phyloP scores from a whole-genome alignment of 2,329 filamentous ascomycete species.

The Zarea fungicola region DNA sequence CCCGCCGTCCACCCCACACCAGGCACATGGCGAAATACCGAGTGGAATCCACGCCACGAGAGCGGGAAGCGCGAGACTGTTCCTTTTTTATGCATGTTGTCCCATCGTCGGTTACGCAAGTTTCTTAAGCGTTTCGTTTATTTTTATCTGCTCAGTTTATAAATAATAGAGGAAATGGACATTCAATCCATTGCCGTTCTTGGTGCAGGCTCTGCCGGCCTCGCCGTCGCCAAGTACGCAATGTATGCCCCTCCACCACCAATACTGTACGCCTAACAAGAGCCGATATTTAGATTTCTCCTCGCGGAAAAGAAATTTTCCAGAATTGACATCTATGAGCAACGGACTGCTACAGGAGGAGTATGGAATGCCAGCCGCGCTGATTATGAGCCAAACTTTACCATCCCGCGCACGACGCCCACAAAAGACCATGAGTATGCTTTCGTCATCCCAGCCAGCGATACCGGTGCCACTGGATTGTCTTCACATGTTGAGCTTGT shows the following conservation, averaged over 20 bases:
- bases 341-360: slow-evolving; percentile 59
- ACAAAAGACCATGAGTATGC: slow-evolving; percentile 38
- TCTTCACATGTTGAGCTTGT: slow-evolving; percentile 44
- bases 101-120: too few species aligned
- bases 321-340: slow-evolving; percentile 64
- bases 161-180: too few species aligned
- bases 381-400: slow-evolving; percentile 22
- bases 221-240: slow-evolving; percentile 49
- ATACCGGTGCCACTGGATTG: too few species aligned
- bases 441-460: too few species aligned
- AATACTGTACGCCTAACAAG: too few species aligned
- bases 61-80: neutral
- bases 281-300: slow-evolving; percentile 54
- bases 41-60: neutral
- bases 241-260: neutral
- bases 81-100: too few species aligned
- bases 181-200: slow-evolving; percentile 58
- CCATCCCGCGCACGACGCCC: slow-evolving; percentile 26
- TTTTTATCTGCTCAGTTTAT: too few species aligned
- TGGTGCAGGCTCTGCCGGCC: slow-evolving; percentile 66
- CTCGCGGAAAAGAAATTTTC: slow-evolving; percentile 58
- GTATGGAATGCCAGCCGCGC: slow-evolving; percentile 62
- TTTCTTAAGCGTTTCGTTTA: too few species aligned
- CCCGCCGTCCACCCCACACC: slow-evolving; percentile 2
- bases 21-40: slow-evolving; percentile 9